Conservation (phyloP, 2,329 filamentous ascomycete species). For the Fusarium oligoseptatum region DNA sequence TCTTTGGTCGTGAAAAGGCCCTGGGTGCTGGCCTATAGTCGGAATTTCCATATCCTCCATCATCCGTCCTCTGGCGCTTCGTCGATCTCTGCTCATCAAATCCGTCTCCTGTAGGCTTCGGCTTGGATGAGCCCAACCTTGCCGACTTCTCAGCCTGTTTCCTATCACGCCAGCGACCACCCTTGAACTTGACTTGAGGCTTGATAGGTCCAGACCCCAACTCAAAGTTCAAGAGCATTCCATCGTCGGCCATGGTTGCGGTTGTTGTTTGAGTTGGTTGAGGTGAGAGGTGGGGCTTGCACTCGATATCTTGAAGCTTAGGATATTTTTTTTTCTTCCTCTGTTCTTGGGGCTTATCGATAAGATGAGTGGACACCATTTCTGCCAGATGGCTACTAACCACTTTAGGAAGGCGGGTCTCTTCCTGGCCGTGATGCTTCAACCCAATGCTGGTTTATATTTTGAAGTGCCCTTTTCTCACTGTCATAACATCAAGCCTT, state of each 20-base stretch:
- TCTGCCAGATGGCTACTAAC: neutral
- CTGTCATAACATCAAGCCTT: too few relatives aligned
- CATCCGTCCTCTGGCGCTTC: slow-evolving; percentile 60
- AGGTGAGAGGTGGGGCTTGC: slow-evolving; percentile 40
- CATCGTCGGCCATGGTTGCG: slow-evolving; percentile 86
- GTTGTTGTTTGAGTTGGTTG: slow-evolving; percentile 32
- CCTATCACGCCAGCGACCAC: slow-evolving; percentile 93
- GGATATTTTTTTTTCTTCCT: slow-evolving; percentile 28
- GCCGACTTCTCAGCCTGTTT: slow-evolving; percentile 71
- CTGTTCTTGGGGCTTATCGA: slow-evolving; percentile 36
- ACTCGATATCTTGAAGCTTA: slow-evolving; percentile 15
- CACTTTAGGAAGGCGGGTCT: neutral
- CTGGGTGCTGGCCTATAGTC: slow-evolving; percentile 32
- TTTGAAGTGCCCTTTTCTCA: neutral
- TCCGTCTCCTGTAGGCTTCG: slow-evolving; percentile 39
- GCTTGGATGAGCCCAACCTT: slow-evolving; percentile 41
- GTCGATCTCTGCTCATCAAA: slow-evolving; percentile 52
- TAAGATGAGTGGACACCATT: slow-evolving; percentile 17
- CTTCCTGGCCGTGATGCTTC: neutral
- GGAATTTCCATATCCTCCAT: slow-evolving; percentile 23
- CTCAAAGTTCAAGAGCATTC: slow-evolving; percentile 93
- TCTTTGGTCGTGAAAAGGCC: slow-evolving; percentile 24
- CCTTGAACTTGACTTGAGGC: slow-evolving; percentile 78
- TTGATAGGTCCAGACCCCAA: slow-evolving; percentile 76
- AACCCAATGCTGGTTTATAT: neutral